Conservation (phyloP, 1,284 basidiomycete species). For the Cutaneotrichosporon curvatum region DNA sequence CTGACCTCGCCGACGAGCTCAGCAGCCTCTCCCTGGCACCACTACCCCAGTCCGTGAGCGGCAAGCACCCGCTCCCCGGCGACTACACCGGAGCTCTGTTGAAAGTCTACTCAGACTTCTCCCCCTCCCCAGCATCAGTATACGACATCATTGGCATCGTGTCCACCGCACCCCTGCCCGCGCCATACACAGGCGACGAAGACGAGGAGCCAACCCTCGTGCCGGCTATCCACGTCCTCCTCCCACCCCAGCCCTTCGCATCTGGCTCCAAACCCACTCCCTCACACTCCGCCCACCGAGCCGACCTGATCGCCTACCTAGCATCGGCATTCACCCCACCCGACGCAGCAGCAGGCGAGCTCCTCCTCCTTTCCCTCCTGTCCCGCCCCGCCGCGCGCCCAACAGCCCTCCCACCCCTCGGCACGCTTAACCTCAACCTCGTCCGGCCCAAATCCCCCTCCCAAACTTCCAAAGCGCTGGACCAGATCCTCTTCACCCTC, state of each 20-base stretch:
- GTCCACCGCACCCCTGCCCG: constrained; percentile 33
- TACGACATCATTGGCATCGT: constrained; percentile 39
- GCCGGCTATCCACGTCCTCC: constrained; percentile 39
- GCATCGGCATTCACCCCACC: constrained; percentile 26
- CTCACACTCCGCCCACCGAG: constrained; percentile 9
- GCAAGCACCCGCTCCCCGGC: constrained; percentile 33
- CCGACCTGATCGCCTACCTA: constrained; percentile 31
- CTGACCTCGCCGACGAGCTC: background rate
- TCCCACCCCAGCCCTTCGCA: constrained; percentile 5
- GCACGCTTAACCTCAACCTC: constrained; percentile 40
- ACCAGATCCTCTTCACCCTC: constrained; percentile 16
- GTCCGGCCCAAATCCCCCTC: constrained; percentile 12
- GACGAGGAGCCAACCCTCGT: constrained; percentile 24
- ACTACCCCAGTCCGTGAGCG: constrained; percentile 20
- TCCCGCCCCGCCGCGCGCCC: constrained; percentile 32
- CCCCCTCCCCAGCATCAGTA: constrained; percentile 35
- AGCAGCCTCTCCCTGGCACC: constrained; percentile 1
- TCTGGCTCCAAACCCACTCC: background rate
- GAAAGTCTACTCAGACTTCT: constrained; percentile 40
- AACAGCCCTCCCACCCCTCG: constrained; percentile 25
- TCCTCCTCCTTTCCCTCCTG: constrained; percentile 35
- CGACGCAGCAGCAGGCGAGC: constrained; percentile 35
- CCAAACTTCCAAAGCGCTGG: constrained; percentile 12
- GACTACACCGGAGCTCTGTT: constrained; percentile 37
- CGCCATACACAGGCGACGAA: constrained; percentile 21